Conservation (phyloP, 148 eudicot species). For the Drosera capensis region DNA sequence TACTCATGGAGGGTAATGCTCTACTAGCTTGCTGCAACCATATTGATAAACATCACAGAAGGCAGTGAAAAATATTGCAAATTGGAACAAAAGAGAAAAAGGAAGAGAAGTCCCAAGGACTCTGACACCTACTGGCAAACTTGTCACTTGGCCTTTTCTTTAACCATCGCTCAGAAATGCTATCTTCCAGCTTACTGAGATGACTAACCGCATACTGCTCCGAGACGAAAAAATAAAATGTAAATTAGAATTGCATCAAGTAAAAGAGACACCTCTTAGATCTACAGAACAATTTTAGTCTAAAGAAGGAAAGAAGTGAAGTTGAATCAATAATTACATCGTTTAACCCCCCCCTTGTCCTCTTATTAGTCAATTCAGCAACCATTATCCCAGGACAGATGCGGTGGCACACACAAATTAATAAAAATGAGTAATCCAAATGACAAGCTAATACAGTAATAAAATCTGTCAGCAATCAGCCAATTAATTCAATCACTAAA, state of each 20-base stretch:
- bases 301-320: neutral
- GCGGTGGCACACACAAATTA: too few species aligned
- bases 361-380: neutral
- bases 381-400: neutral
- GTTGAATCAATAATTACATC: neutral
- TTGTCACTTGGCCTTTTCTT: conserved; percentile 54
- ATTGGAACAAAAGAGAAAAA: neutral
- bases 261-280: neutral
- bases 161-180: conserved; percentile 79
- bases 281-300: neutral
- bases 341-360: too few species aligned
- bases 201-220: conserved; percentile 83
- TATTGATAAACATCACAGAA: too few species aligned
- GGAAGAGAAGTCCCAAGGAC: conserved; percentile 6
- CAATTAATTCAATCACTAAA: too few species aligned
- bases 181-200: conserved; percentile 87
- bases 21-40: too few species aligned
- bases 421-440: too few species aligned
- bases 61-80: neutral
- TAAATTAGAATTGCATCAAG: neutral
- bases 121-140: conserved; percentile 35
- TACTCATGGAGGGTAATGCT: too few species aligned
- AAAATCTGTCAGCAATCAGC: too few species aligned
- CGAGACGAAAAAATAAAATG: neutral
- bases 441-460: too few species aligned